Conservation (phyloP, 1,284 basidiomycete species). For the Apiotrichum domesticum region DNA sequence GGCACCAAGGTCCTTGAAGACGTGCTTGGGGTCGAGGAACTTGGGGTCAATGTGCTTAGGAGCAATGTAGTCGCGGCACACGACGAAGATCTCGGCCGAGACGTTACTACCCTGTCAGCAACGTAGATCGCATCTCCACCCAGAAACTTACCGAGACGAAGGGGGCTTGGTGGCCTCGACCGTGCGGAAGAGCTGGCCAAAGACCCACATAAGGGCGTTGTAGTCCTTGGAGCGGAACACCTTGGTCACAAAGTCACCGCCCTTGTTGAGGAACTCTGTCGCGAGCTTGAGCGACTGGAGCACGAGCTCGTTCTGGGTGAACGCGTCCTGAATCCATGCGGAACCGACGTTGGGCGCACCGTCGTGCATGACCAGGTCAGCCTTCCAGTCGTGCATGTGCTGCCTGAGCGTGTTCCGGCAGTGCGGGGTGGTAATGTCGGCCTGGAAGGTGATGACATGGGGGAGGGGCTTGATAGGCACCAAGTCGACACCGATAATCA, state of each 20-base stretch:
- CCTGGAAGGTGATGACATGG: constrained; percentile 81
- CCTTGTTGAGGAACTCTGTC: constrained; percentile 89
- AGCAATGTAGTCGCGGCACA: constrained; percentile 90
- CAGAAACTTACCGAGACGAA: constrained; percentile 68
- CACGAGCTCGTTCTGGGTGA: constrained; percentile 93
- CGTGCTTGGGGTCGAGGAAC: constrained; percentile 94
- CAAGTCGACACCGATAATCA: constrained; percentile 97
- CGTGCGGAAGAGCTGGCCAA: constrained; percentile 90
- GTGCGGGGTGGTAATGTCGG: constrained; percentile 90
- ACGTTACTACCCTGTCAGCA: constrained; percentile 61
- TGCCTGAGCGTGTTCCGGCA: constrained; percentile 81
- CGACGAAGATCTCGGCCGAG: constrained; percentile 99
- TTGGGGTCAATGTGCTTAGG: constrained; percentile 96
- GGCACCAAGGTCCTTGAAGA: constrained; percentile 82
- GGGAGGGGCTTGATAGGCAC: constrained; percentile 96
- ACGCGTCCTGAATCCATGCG: constrained; percentile 99
- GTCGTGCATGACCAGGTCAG: constrained; percentile 99
- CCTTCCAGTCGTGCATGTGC: constrained; percentile 98
- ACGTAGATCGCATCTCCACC: constrained; percentile 31
- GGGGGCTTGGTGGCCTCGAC: constrained; percentile 99
- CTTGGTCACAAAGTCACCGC: constrained; percentile 96
- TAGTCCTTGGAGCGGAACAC: constrained; percentile 99
- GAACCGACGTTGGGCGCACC: constrained; percentile 99
- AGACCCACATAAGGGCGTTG: constrained; percentile 98
- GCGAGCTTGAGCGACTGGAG: constrained; percentile 94